Percentiles rank a stretch among this genome's conserved stretches.
phyloP scores from a whole-genome alignment of 257 asterid species.

The Vinca minor region DNA sequence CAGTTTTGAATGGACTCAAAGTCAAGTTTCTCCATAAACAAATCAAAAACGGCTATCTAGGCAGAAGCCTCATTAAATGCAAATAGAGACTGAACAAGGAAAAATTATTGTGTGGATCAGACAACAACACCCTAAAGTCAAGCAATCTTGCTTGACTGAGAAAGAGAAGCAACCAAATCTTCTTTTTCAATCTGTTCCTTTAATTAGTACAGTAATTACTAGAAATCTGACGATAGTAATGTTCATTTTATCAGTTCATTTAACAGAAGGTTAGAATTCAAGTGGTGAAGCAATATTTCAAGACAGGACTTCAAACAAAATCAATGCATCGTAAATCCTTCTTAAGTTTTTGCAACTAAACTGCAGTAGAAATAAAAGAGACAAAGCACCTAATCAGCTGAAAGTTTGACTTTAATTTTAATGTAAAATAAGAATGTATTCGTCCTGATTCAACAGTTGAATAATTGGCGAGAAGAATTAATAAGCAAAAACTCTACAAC shows the following conservation, averaged over 20 bases:
- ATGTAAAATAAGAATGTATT: not conserved
- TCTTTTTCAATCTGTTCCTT: too few species aligned
- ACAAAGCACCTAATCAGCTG: not conserved
- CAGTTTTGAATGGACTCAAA: not conserved
- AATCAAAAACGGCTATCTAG: not conserved
- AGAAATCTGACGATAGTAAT: not conserved
- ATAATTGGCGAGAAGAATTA: not conserved
- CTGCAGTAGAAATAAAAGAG: not conserved
- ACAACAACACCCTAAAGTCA: slow-evolving; percentile 7
- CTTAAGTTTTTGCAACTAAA: not conserved
- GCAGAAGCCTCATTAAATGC: slow-evolving; percentile 4
- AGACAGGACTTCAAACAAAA: too few species aligned
- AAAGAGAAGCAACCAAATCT: too few species aligned
- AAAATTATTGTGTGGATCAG: not conserved
- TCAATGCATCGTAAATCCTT: not conserved
- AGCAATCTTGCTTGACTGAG: too few species aligned
- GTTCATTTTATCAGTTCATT: not conserved
- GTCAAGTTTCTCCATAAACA: slow-evolving; percentile 5
- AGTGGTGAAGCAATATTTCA: too few species aligned
- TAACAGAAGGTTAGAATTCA: not conserved
- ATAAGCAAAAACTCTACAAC: not conserved
- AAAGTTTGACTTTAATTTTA: not conserved
- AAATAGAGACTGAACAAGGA: not conserved
- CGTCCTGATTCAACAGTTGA: not conserved
- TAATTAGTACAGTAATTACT: too few species aligned